Conservation (phyloP, 768 basidiomycete genomes). For the Boletus rubroflammeus region DNA sequence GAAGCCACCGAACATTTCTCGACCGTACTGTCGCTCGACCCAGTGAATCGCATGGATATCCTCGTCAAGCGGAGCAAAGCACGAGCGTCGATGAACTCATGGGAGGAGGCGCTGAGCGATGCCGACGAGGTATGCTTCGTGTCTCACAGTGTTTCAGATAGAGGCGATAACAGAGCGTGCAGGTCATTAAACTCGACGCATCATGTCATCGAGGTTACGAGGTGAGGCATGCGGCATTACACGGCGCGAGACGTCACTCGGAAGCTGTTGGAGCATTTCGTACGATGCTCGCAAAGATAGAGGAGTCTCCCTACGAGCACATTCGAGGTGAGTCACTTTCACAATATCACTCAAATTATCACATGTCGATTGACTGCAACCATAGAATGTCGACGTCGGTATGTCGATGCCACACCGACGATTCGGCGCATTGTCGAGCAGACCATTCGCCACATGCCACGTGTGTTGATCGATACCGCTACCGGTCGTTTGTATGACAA, state of each 20-base stretch:
- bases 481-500: neutral
- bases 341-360: neutral
- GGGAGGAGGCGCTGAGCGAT: neutral
- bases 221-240: neutral
- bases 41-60: neutral
- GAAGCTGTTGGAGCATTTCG: neutral
- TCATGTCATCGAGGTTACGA: slow-evolving; percentile 4
- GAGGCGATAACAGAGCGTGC: neutral
- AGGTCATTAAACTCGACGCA: slow-evolving; percentile 1
- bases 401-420: neutral
- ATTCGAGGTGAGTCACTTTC: neutral
- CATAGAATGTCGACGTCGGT: neutral
- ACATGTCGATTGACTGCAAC: too few species aligned
- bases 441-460: neutral
- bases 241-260: neutral
- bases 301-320: neutral
- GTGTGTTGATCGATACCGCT: neutral
- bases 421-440: neutral
- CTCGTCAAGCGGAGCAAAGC: neutral
- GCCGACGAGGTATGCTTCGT: neutral
- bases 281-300: neutral
- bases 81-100: neutral
- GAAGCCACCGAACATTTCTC: neutral
- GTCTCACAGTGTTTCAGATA: neutral
- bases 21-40: neutral